phyloP scores from a whole-genome alignment of 352 stramenopile species.

The Phytophthora pisi region DNA sequence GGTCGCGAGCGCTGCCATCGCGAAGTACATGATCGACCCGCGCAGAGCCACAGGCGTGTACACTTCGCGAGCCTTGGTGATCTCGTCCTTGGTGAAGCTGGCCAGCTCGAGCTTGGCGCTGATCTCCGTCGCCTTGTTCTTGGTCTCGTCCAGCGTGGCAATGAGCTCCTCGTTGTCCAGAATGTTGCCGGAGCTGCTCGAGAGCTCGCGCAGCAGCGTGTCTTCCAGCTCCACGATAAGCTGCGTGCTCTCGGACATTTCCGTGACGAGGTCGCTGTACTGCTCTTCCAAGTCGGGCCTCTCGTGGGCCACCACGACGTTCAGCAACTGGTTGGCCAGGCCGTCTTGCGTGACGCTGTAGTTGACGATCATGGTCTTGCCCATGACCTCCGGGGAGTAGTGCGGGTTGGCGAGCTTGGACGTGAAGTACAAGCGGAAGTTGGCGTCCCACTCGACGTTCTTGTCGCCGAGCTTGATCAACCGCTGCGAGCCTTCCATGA shows the following conservation, averaged over 20 bases:
- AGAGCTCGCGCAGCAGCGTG: constrained; percentile 91
- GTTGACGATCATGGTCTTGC: constrained; percentile 97
- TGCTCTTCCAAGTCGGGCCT: constrained; percentile 93
- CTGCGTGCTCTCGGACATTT: constrained; percentile 94
- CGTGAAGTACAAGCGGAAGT: constrained; percentile 95
- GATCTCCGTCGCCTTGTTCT: constrained; percentile 95
- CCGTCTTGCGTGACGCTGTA: constrained; percentile 95
- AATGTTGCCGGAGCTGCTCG: constrained; percentile 91
- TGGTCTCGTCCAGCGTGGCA: constrained; percentile 93
- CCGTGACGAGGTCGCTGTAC: constrained; percentile 90
- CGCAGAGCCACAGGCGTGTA: constrained; percentile 93
- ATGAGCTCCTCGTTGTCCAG: constrained; percentile 96
- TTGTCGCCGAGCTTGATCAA: constrained; percentile 95
- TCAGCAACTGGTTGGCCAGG: constrained; percentile 93
- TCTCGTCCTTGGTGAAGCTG: constrained; percentile 95
- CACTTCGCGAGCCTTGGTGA: constrained; percentile 89
- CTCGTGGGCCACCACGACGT: constrained; percentile 94
- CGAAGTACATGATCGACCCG: constrained; percentile 96
- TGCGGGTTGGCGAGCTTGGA: constrained; percentile 95
- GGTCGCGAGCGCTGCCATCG: constrained; percentile 89
- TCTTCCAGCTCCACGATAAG: constrained; percentile 94
- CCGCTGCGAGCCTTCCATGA: constrained; percentile 89
- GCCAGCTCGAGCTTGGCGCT: constrained; percentile 92
- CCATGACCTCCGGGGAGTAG: constrained; percentile 96
- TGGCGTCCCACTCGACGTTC: constrained; percentile 93